Base-by-base conservation (phyloP, 2,329 filamentous ascomycete species). In the Byssothecium circinans region DNA sequence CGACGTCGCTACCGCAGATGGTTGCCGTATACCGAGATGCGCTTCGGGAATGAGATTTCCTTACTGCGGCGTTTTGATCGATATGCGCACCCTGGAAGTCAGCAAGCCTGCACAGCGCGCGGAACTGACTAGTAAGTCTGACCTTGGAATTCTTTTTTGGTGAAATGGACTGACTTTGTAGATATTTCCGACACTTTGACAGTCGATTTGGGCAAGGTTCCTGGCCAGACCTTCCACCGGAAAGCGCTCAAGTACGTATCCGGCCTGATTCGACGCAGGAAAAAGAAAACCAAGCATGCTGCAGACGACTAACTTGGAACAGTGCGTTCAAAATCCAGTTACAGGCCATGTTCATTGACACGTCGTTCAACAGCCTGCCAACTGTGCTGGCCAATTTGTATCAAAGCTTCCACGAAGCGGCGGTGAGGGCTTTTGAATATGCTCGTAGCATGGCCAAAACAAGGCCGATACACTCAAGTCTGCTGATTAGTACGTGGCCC, bases 21-120 rank as follows among this genome's bases (percentile, higher is more conserved):
- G 78, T 32, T 30, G 44, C 30, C 49, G 48, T 32, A 50, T 71
- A 37, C 43, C 63, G 33, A 59, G 45, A 43, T 55, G 61, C 82
- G 32, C 60, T 68, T 55, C 75, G 73, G 50, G 67, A 1, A n/a
- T 53, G 6, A 64, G 64, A n/a, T 97, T 99, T 66, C 90, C 92
- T 0, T 99, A 96, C 70, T 97, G 94, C 64, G 94, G 94, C 32
- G 82, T 83, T 34, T 70, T 83, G 14, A 90, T 99, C 58, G 77
- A 96, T 64, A 88, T 84, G 15, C 74, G 73, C 42, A 91, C 87
- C 0, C 75, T 99, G 22, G 84, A 90, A 51, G 81, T 97, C 39
- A 79, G 76, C 60, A 91, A 88, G 63, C 85, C 90, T 60, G 76
- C 80, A 37, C 78, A 82, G 25, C 76, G 79, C 40, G 71, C 71